Evolutionary conservation across 345 rosid species (phyloP), one percentile per base, ranked within the genome.

Genomic region (Eucalyptus pumila): DNA sequence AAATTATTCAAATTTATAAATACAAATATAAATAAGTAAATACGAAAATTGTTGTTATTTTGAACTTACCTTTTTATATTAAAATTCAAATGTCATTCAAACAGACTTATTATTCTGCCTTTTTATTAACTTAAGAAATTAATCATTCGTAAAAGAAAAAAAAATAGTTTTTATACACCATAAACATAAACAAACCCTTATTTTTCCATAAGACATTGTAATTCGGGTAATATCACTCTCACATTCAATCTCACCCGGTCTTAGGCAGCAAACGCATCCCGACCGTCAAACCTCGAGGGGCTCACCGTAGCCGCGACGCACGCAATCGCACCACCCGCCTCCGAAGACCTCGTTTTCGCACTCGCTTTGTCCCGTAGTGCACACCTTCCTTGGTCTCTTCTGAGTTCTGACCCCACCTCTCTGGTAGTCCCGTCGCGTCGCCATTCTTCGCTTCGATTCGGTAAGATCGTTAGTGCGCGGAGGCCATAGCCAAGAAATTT

Each of bases 81-180:
- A 62, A 8, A 30, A n/a, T 30, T n/a, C 19, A 14, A 65, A 14
- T 65, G 11, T n/a, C 3, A 65, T 65, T n/a, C 7, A 30, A 7
- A n/a, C 32, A 7, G 8, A n/a, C 8, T 30, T 65, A 65, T 7
- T 14, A 65, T 30, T n/a, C 17, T 65, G 5, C 19, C 15, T n/a
- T 65, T 14, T 65, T 0, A 7, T 30, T n/a, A 30, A 65, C 2
- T 14, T n/a, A 14, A 7, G 0, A 65, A n/a, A 4, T 3, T n/a
- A 2, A 60, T 32, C 2, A 4, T 5, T 32, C 11, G 3, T 2
- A 32, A 32, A 42, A 40, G 4, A 37, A 40, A 40, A 40, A 67
- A 26, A 67, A 15, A 32, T 4, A 32, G 3, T 69, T 17, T 32
- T 5, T 17, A 34, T 17, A 69, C 37, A 69, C 12, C 24, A 9